Evolutionary conservation across 805 yeast genomes (phyloP).

Genomic region (Barnettozyma siamensis): DNA sequence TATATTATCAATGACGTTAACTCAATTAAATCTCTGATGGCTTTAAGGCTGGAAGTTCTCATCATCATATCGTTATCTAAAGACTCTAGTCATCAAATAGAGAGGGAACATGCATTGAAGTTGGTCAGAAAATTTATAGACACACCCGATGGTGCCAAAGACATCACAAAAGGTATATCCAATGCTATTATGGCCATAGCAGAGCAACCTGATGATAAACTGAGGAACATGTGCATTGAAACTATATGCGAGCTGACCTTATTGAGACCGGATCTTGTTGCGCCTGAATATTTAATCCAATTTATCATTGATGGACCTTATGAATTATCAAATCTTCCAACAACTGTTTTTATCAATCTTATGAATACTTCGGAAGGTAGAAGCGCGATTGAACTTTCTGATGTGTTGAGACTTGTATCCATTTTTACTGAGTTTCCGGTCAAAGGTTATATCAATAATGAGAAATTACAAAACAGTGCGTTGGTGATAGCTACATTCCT

Average conservation of each 20-base stretch:
- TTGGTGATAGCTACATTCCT: conserved; percentile 54
- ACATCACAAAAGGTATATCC: conserved; percentile 56
- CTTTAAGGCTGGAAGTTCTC: conserved; percentile 54
- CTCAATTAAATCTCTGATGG: conserved; percentile 48
- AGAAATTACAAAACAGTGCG: conserved; percentile 55
- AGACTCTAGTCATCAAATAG: conserved; percentile 47
- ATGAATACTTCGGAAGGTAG: conserved; percentile 54
- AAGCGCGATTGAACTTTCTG: conserved; percentile 48
- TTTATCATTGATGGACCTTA: conserved; percentile 50
- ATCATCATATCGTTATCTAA: conserved; percentile 60
- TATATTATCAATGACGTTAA: conserved; percentile 50
- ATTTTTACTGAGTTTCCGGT: conserved; percentile 63
- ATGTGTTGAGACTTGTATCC: conserved; percentile 56
- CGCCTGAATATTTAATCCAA: conserved; percentile 37
- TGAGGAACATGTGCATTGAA: conserved; percentile 46
- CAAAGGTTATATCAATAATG: conserved; percentile 41
- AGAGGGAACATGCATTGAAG: conserved; percentile 73
- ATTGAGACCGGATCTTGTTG: conserved; percentile 36
- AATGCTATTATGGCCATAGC: conserved; percentile 61
- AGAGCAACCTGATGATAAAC: conserved; percentile 46
- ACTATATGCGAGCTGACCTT: conserved; percentile 47
- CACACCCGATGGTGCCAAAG: conserved; percentile 45
- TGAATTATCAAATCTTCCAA: conserved; percentile 36
- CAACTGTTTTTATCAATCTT: conserved; percentile 46
- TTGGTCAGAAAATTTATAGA: conserved; percentile 58